Evolutionary conservation across 306 rosid species (phyloP), one percentile per base, ranked within the genome.

Genomic region (Styphnolobium japonicum): DNA sequence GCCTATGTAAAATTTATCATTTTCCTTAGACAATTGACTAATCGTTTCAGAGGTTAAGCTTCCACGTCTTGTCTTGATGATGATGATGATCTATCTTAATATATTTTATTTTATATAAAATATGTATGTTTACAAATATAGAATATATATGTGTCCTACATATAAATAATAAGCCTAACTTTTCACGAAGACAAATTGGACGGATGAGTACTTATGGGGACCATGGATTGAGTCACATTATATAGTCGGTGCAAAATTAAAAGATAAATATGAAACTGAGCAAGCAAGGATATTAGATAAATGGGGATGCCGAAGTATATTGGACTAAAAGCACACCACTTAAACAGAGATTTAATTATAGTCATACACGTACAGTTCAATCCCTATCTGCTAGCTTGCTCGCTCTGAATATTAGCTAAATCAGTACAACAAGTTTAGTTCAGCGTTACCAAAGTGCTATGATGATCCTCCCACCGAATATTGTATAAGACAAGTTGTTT

Each of bases 201-300:
- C 25, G 34, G 62, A 45, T 27, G 14, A 8, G 55, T 49, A 19
- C 42, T 33, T 62, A 33, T 29, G 61, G 80, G 72, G 73, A 49
- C 80, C 37, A 34, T n/a, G 49, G 22, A 12, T 31, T 63, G 37
- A 29, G 7, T 19, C 49, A 45, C 18, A 6, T 14, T 23, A 23
- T 15, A 29, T 14, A 33, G 85, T 81, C 80, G 85, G 76, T 74
- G 85, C 80, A 9, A 25, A 15, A 21, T 81, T 34, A 34, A 31
- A 25, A 7, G 14, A 40, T 27, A n/a, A 74, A 40, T 55, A 11
- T 10, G 64, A 71, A 71, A 34, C 48, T 33, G 18, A 5, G 3
- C 40, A 5, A 33, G 5, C 22, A 29, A 16, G 8, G 12, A 52
- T 19, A 52, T 62, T 7, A 57, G 14, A 16, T n/a, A n/a, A n/a